A percentile compares a stretch with the other conserved stretches of the same genome.
phyloP scores from a whole-genome alignment of 2,329 filamentous ascomycete genomes.

The Colletotrichum somersetense region DNA sequence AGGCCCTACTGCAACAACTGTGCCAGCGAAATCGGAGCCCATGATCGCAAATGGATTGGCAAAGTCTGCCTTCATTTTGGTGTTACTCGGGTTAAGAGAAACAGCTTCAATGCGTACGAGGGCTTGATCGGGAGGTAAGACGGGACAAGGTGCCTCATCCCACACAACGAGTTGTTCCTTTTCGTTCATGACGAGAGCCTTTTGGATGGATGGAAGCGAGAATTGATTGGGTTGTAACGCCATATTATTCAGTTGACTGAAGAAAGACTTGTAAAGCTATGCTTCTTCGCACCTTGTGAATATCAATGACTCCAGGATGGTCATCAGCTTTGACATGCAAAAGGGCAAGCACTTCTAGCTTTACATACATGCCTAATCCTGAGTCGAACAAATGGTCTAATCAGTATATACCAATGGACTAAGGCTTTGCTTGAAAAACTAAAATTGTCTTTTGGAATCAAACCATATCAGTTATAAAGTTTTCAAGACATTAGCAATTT shows the following conservation, averaged over 20 bases:
- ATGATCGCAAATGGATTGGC: slow-evolving; percentile 21
- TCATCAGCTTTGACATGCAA: neutral
- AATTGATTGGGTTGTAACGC: neutral
- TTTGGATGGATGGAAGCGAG: neutral
- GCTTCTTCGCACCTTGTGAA: neutral
- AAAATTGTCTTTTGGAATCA: too few relatives aligned
- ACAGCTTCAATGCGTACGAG: slow-evolving; percentile 41
- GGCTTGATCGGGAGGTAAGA: neutral
- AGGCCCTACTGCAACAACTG: slow-evolving; percentile 13
- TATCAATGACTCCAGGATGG: neutral
- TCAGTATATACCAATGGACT: too few relatives aligned
- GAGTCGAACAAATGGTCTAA: too few relatives aligned
- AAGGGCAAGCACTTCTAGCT: too few relatives aligned
- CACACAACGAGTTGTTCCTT: neutral
- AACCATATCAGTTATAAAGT: too few relatives aligned
- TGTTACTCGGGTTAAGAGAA: slow-evolving; percentile 49
- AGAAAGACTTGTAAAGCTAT: neutral
- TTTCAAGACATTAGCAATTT: too few relatives aligned
- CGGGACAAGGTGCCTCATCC: neutral
- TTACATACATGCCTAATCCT: too few relatives aligned
- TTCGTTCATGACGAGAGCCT: neutral
- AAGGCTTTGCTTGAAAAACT: too few relatives aligned
- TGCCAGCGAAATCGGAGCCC: slow-evolving; percentile 50
- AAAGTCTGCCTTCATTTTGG: slow-evolving; percentile 45
- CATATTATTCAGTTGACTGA: neutral